Conservation (phyloP, 306 rosid genomes). For the Sicyos baderoa region DNA sequence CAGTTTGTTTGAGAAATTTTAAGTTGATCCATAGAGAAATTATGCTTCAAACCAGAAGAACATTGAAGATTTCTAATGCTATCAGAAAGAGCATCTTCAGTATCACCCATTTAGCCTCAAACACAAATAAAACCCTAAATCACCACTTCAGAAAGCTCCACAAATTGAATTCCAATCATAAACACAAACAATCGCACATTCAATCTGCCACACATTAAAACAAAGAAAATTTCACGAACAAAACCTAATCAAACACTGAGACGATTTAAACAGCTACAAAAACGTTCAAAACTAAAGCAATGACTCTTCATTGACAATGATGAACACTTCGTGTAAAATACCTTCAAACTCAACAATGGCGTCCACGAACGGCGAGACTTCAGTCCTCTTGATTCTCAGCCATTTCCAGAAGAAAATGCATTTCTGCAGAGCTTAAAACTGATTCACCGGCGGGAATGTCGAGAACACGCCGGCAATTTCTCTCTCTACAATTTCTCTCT, state of each 20-base stretch:
- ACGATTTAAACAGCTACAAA: background rate
- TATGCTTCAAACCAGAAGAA: conserved; percentile 49
- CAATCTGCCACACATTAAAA: background rate
- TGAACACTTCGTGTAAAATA: background rate
- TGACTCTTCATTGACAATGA: conserved; percentile 4
- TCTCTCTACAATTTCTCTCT: conserved; percentile 27
- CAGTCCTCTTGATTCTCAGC: background rate
- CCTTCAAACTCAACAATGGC: conserved; percentile 18
- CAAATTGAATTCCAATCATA: background rate
- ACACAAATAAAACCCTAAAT: background rate
- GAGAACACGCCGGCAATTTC: conserved; percentile 43
- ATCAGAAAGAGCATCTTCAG: conserved; percentile 50
- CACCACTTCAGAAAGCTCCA: conserved; percentile 5
- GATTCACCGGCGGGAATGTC: conserved; percentile 51
- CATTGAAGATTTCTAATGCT: conserved; percentile 66
- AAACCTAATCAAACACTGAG: conserved; percentile 9
- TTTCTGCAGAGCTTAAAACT: conserved; percentile 23
- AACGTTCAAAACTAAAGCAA: conserved; percentile 1
- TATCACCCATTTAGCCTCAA: conserved; percentile 48
- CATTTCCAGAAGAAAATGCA: conserved; percentile 8
- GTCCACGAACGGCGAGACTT: background rate
- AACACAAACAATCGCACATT: background rate
- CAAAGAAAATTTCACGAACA: conserved; percentile 1
- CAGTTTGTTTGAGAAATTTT: conserved; percentile 48
- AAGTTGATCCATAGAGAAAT: conserved; percentile 51